Conservation (phyloP, 805 yeast species). For the Pichia scutulata region DNA sequence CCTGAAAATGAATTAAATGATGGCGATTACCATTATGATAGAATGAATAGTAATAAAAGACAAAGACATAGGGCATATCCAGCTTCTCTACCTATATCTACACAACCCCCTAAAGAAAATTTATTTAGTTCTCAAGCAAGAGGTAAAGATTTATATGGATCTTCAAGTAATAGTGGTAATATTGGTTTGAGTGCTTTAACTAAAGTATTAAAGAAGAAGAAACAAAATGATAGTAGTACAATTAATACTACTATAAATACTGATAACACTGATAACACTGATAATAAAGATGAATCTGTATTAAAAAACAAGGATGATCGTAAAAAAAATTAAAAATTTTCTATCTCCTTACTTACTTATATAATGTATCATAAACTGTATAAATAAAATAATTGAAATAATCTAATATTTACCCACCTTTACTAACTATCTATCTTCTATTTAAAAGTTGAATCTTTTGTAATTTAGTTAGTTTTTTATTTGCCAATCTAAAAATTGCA, state of each 20-base stretch:
- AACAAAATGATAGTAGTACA: not conserved
- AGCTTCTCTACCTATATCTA: not conserved
- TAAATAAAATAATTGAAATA: not conserved
- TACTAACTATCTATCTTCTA: not conserved
- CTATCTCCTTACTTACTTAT: not conserved
- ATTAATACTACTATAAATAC: not conserved
- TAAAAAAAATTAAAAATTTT: not conserved
- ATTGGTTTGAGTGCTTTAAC: conserved; percentile 8
- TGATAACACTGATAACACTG: not conserved
- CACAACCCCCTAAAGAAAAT: not conserved
- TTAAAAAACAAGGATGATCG: not conserved
- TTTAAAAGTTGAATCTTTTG: conserved; percentile 47
- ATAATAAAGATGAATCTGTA: not conserved
- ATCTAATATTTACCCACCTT: not conserved
- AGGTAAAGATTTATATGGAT: conserved; percentile 14
- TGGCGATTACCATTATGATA: not conserved
- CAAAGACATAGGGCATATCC: not conserved
- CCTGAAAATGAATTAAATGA: not conserved
- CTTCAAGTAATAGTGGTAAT: conserved; percentile 1
- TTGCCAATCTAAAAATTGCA: conserved; percentile 44
- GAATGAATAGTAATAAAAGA: not conserved
- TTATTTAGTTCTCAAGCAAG: conserved; percentile 7
- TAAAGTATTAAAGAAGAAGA: conserved; percentile 6
- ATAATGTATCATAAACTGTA: not conserved
- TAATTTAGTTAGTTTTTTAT: conserved; percentile 51